A percentile compares a stretch with the other conserved stretches of the same genome.
These are phyloP conservation scores for Citrus trifoliata DNA, from an alignment of 345 rosid species.

Conservation along the genomic window DNA sequence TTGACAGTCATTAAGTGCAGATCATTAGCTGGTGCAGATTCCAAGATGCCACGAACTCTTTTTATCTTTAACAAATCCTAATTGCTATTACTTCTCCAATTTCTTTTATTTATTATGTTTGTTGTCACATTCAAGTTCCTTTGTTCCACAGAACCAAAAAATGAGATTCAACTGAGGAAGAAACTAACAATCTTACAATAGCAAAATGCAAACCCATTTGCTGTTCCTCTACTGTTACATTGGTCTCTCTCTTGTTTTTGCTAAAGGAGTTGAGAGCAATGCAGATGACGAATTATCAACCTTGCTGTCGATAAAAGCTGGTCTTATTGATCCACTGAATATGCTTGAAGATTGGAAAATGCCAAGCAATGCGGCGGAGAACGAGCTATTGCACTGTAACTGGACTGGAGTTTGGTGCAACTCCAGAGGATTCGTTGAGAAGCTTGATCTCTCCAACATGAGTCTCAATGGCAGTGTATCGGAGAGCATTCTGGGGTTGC, in stretches of 20 bases:
- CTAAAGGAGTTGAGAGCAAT: conserved; percentile 27
- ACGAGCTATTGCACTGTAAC: conserved; percentile 40
- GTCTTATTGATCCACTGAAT: conserved; percentile 54
- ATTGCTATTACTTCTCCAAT: conserved; percentile 13
- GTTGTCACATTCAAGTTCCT: conserved; percentile 27
- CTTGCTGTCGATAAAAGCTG: conserved; percentile 54
- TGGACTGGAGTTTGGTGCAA: conserved; percentile 82
- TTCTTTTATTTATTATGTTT: conserved; percentile 21
- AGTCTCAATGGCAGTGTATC: conserved; percentile 71
- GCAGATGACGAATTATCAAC: conserved; percentile 39
- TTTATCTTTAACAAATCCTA: conserved; percentile 12
- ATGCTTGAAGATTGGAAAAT: conserved; percentile 56
- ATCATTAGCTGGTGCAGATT: conserved; percentile 53
- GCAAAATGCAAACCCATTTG: conserved; percentile 36
- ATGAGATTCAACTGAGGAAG: conserved; percentile 37
- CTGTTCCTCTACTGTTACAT: conserved; percentile 47
- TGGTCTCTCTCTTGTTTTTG: conserved; percentile 38
- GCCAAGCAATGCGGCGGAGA: conserved; percentile 20
- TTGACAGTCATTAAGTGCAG: conserved; percentile 52
- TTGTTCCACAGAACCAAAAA: conserved; percentile 30
- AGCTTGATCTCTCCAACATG: conserved; percentile 70
- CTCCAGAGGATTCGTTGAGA: conserved; percentile 53
- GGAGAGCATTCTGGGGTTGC: conserved; percentile 47
- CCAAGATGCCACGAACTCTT: conserved; percentile 66
- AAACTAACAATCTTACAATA: conserved; percentile 19